Evolutionary conservation across 208 protist species (phyloP), one percentile per base, ranked within the genome.

Genomic region (Crithidia mellificae): DNA sequence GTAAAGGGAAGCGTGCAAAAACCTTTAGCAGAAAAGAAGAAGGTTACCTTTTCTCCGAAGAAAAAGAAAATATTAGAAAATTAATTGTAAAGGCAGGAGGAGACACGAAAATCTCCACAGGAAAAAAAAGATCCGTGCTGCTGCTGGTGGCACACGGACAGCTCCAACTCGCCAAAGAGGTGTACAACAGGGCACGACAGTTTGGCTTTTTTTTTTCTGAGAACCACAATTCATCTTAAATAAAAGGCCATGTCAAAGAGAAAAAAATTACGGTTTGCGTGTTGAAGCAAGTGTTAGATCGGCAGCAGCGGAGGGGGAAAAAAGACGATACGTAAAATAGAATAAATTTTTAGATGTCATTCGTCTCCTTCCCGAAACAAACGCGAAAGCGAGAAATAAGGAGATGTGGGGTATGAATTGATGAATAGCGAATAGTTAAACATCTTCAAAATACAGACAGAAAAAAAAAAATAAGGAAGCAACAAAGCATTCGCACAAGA

Each of bases 381-480:
- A 30, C 50, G 20, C 14, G n/a, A 46, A 46, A 46, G 8, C 8
- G 9, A 62, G 19, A 36, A 50, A 53, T 30, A 50, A 32, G 30
- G 36, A 43, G 27, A 6, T 19, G 22, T 3, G 20, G 25, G 12
- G 1, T 27, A 36, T 44, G 29, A 14, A 24, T 29, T n/a, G 25
- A 22, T 39, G 19, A 7, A 61, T 29, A 47, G 9, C 32, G 17
- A n/a, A 49, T 20, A 15, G 2, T 8, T 20, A 38, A 63, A 53
- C n/a, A n/a, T n/a, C n/a, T n/a, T n/a, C n/a, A n/a, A 59, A 69
- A 47, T 44, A 71, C 7, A 49, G 41, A 53, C 51, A 68, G 62
- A 54, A 64, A 15, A 24, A 27, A 12, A 1, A 29, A 32, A 2
- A 20, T 63, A 63, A 49, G 36, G 8, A 20, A 39, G 51, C 25